Evolutionary conservation across 768 basidiomycete species (phyloP), one percentile per base, ranked within the genome.

Genomic region (Megacollybia marginata): DNA sequence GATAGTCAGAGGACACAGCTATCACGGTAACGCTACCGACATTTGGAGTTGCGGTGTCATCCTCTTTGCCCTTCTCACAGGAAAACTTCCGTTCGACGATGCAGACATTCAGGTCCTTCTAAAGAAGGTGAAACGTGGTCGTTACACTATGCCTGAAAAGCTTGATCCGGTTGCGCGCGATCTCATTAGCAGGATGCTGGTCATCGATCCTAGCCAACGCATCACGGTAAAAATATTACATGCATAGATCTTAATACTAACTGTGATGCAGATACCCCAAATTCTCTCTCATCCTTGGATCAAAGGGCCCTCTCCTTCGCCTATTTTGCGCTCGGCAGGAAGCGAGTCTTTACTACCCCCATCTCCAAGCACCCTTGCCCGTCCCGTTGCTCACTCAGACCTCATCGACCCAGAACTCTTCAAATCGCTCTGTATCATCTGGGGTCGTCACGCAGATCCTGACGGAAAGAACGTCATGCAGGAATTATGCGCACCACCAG

Each of bases 41-140:
- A 90, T 97, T 59, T 97, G 93, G 93, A 94, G 92, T 57, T 92
- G 92, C 53, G 94, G 94, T 19, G 90, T 97, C 42, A 92, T 95
- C 56, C 79, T 96, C 45, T 96, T 79, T 65, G 89, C 92, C 31
- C 78, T 97, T 44, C 76, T 96, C 36, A 90, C 91, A 31, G 92
- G 94, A 10, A 73, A 88, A 48, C 83, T 97, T 16, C 94, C 94
- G 5, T 97, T 96, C 59, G 94, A 96, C 60, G 92, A 96, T 73
- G 86, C 88, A 69, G 85, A 93, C 55, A 78, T 89, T 13, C 73
- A 80, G 49, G 75, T 68, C 4, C 76, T 97, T 34, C 75, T 98
- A 19, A 69, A 76, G 44, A 95, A 95, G 64, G 94, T 98, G 63
- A 91, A 90, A 64, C 69, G 72, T 32, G 94, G 94, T 32, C 81